Evolutionary conservation across 352 stramenopile species (phyloP).

Genomic region (Phytopythium chamaehyphon): DNA sequence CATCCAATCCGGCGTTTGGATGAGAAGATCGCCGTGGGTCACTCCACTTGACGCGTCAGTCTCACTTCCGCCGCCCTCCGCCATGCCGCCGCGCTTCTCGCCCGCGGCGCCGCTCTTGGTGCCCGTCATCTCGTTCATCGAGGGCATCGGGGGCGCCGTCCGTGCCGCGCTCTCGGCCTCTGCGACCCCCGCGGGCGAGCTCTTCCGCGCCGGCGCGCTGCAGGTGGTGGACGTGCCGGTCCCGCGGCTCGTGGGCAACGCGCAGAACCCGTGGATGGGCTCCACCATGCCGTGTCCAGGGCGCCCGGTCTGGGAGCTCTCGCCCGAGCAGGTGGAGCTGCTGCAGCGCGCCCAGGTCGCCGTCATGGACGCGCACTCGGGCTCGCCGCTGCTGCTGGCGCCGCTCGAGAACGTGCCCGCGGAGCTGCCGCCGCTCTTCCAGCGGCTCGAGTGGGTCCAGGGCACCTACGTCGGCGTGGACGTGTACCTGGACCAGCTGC

Average conservation of each 20-base stretch:
- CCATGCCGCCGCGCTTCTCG: background rate
- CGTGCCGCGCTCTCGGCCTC: slow-evolving; percentile 22
- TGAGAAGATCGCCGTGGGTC: too few relatives aligned
- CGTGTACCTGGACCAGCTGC: slow-evolving; percentile 14
- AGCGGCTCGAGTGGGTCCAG: slow-evolving; percentile 33
- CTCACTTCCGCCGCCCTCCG: background rate
- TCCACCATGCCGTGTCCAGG: slow-evolving; percentile 19
- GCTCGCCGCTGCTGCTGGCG: slow-evolving; percentile 17
- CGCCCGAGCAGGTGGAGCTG: slow-evolving; percentile 19
- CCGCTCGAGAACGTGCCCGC: slow-evolving; percentile 21
- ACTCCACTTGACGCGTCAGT: background rate
- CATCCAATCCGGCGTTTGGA: slow-evolving; percentile 1
- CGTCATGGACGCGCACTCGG: slow-evolving; percentile 23
- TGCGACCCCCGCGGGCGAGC: slow-evolving; percentile 11
- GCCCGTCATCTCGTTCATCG: slow-evolving; percentile 24
- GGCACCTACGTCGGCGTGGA: slow-evolving; percentile 34
- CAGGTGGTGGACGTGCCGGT: slow-evolving; percentile 23
- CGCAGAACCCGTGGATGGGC: slow-evolving; percentile 19
- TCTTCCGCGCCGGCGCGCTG: slow-evolving; percentile 22
- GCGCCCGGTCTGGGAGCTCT: slow-evolving; percentile 18
- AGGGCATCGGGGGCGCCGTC: slow-evolving; percentile 19
- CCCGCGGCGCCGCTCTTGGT: slow-evolving; percentile 4
- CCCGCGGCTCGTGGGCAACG: slow-evolving; percentile 25
- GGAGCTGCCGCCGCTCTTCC: slow-evolving; percentile 21
- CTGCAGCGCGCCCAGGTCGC: slow-evolving; percentile 23